Percentiles rank a stretch among this genome's conserved stretches.
Evolutionary conservation across 176 grass and related monocot genomes (phyloP).

Genomic region (Aegilops bicornis): DNA sequence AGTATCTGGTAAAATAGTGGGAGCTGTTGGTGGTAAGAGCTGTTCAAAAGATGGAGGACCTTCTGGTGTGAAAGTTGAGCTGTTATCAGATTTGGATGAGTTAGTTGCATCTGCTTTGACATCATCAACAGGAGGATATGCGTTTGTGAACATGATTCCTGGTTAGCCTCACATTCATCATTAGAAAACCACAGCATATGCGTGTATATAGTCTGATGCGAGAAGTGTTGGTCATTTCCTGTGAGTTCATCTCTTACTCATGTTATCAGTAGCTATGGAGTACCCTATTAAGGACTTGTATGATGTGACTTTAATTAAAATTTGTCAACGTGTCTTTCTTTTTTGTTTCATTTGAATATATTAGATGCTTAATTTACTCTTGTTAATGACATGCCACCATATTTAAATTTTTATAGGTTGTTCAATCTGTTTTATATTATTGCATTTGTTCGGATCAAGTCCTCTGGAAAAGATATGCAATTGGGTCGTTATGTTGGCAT

Average conservation of each 20-base stretch:
- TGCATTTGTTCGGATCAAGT: neutral
- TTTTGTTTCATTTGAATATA: slow-evolving; percentile 10
- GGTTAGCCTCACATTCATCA: slow-evolving; percentile 48
- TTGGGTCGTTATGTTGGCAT: slow-evolving; percentile 1
- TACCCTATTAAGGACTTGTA: slow-evolving; percentile 13
- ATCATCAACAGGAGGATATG: slow-evolving; percentile 70
- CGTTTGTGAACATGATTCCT: slow-evolving; percentile 84
- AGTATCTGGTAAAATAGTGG: slow-evolving; percentile 74
- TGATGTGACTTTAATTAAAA: neutral
- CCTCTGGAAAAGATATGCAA: neutral
- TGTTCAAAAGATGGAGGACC: slow-evolving; percentile 81
- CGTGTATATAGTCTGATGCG: neutral
- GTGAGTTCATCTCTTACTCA: neutral
- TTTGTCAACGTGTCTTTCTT: neutral
- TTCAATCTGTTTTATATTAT: neutral
- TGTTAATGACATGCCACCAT: neutral
- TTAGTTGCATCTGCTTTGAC: slow-evolving; percentile 70
- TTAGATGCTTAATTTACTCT: neutral
- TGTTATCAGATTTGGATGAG: slow-evolving; percentile 62
- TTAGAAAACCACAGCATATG: slow-evolving; percentile 4
- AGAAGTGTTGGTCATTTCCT: neutral
- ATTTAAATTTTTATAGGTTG: neutral
- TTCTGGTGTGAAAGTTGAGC: slow-evolving; percentile 85
- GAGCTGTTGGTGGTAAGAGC: slow-evolving; percentile 67
- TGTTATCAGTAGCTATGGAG: neutral